Evolutionary conservation across 805 yeast species (phyloP).

Genomic region (Nakazawaea peltata): DNA sequence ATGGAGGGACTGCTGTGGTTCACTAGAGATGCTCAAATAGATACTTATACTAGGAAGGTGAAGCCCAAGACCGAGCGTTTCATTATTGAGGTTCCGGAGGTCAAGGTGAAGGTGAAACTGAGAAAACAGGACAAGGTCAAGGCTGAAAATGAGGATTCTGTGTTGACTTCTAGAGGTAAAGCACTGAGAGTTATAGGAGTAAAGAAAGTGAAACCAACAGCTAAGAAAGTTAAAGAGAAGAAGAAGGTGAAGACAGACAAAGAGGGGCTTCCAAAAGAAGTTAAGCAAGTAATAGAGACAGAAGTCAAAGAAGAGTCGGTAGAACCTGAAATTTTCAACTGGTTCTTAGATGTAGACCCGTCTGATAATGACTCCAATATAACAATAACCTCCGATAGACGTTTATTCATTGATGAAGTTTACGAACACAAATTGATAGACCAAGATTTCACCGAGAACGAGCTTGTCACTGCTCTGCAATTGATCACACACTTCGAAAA

Average conservation of each 20-base stretch:
- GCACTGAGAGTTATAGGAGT: not conserved
- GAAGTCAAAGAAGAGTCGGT: conserved; percentile 9
- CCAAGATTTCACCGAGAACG: conserved; percentile 12
- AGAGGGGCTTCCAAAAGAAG: conserved; percentile 2
- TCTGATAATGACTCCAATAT: too few species aligned
- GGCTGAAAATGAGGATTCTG: conserved; percentile 2
- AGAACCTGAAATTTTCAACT: too few species aligned
- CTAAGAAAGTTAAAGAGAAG: conserved; percentile 3
- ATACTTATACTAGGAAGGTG: conserved; percentile 4
- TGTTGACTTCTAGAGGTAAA: conserved; percentile 3
- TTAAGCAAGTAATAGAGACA: conserved; percentile 11
- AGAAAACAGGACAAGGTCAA: not conserved
- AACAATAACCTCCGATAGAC: conserved; percentile 19
- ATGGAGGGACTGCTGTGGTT: conserved; percentile 10
- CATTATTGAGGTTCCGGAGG: conserved; percentile 2
- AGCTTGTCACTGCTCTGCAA: conserved; percentile 4
- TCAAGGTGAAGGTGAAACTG: not conserved
- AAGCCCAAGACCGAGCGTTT: conserved; percentile 7
- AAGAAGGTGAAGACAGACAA: conserved; percentile 3
- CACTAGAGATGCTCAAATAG: conserved; percentile 5
- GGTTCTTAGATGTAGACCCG: conserved; percentile 19
- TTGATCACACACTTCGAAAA: conserved; percentile 14
- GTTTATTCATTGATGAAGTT: conserved; percentile 26
- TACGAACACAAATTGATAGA: conserved; percentile 11
- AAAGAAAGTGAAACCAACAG: conserved; percentile 1